phyloP scores from a whole-genome alignment of 1,284 basidiomycete species.

The Papiliotrema terrestris region DNA sequence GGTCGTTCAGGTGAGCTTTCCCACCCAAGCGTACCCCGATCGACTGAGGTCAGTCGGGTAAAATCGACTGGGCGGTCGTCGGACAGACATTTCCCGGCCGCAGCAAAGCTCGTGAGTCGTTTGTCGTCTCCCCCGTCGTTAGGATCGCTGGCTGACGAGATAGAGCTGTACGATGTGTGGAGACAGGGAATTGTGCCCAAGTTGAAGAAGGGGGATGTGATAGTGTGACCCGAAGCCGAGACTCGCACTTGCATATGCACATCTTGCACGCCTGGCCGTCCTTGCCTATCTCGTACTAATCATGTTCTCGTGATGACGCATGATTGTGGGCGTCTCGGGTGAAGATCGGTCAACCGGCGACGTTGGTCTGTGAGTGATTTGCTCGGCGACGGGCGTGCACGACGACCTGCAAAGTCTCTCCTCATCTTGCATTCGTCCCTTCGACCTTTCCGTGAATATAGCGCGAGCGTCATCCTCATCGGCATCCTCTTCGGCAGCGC shows the following conservation, averaged over 20 bases:
- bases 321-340: too few species aligned
- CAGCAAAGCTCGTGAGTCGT: constrained; percentile 23
- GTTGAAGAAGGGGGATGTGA: constrained; percentile 23
- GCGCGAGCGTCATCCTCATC: neutral
- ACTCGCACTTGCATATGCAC: too few species aligned
- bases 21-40: neutral
- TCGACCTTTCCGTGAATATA: too few species aligned
- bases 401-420: neutral
- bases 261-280: too few species aligned
- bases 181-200: constrained; percentile 31
- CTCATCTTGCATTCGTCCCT: too few species aligned
- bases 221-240: constrained; percentile 20
- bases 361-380: too few species aligned
- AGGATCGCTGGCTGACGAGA: neutral
- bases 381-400: too few species aligned
- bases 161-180: constrained; percentile 38
- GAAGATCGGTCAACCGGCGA: too few species aligned
- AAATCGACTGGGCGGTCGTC: constrained; percentile 19
- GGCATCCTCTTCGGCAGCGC: neutral
- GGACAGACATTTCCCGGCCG: constrained; percentile 11
- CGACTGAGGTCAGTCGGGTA: neutral
- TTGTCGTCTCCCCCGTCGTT: neutral
- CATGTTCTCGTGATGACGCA: too few species aligned
- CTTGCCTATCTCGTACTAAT: too few species aligned
- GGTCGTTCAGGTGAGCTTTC: constrained; percentile 17